Base-by-base conservation (phyloP, 75 land plant genomes). In the Sequoia sempervirens region DNA sequence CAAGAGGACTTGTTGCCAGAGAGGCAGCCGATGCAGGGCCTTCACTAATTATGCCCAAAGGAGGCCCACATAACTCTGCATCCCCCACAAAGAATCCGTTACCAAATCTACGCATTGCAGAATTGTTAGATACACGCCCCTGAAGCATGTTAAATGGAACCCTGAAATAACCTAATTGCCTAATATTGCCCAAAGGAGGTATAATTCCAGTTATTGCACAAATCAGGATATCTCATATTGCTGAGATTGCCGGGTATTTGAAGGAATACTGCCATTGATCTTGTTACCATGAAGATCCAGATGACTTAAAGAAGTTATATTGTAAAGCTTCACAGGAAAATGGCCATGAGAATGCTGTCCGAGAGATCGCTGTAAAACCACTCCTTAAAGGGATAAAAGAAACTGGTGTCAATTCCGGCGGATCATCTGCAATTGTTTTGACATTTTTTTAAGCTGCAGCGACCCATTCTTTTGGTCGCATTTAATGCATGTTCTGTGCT, bases 121-220 rank as follows among this genome's bases (percentile, higher is more conserved):
- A 85, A 50, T 36, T 76, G 32, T 86, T 61, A 41, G 98, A 96
- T 47, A 97, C 94, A 7, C 80, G 15, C 2, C 98, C 98, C 1
- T 91, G 86, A n/a, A 97, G 93, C 30, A 90, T 89, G 87, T 96
- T 94, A 88, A 56, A 94, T 41, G 99, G 96, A 15, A 97, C 88
- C 80, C 96, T 97, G 81, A 97, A 92, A 82, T 84, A 81, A 17
- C 89, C 84, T 75, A 97, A 81, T 45, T 52, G 36, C 12, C 85
- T 84, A 17, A 96, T 75, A 75, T 92, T 92, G 38, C 87, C 91
- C 5, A 96, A 88, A 15, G 92, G 80, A 20, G 96, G 96, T 74
- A 97, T 93, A 40, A 82, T 26, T 20, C 99, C 99, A 5, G 91
- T 84, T 96, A 58, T 90, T 84, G 1, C 93, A 90, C n/a, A 97